A percentile compares a stretch with the other conserved stretches of the same genome.
These are phyloP conservation scores for Gaeumannomyces sp. DNA, from an alignment of 2,329 filamentous ascomycete species.

Conservation along the genomic window DNA sequence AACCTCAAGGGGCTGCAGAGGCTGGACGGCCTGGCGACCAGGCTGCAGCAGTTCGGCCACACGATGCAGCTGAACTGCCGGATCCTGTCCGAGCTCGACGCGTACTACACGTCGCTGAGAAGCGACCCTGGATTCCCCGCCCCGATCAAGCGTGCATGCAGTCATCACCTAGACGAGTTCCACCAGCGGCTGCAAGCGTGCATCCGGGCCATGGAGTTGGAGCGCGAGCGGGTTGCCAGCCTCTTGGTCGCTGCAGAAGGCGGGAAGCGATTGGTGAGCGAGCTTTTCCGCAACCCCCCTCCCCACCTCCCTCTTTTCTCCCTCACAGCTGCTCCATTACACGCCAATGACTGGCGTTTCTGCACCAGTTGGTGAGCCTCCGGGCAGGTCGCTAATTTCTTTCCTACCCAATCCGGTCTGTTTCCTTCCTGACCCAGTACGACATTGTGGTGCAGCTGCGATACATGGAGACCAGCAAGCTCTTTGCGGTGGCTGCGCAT, in stretches of 20 bases:
- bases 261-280: constrained; percentile 1
- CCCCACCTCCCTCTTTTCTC: too few relatives aligned
- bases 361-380: too few relatives aligned
- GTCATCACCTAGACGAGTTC: background rate
- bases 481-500: constrained; percentile 1
- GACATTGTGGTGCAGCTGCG: constrained; percentile 5
- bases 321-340: too few relatives aligned
- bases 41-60: background rate
- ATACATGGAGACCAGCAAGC: constrained; percentile 5
- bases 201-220: background rate
- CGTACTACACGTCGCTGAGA: constrained; percentile 5
- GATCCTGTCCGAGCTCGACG: background rate
- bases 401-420: too few relatives aligned
- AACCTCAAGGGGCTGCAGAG: constrained; percentile 5
- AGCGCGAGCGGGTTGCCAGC: constrained; percentile 1
- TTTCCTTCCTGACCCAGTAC: background rate
- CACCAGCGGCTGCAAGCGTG: background rate
- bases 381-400: too few relatives aligned
- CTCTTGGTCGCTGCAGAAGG: background rate
- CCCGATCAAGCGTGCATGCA: background rate
- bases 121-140: background rate
- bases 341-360: too few relatives aligned
- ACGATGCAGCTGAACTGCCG: constrained; percentile 5
- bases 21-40: constrained; percentile 1
- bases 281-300: background rate